Percentiles rank a stretch among this genome's conserved stretches.
phyloP scores from a whole-genome alignment of 164 flowering plant genomes.

The Magnolia sinica region DNA sequence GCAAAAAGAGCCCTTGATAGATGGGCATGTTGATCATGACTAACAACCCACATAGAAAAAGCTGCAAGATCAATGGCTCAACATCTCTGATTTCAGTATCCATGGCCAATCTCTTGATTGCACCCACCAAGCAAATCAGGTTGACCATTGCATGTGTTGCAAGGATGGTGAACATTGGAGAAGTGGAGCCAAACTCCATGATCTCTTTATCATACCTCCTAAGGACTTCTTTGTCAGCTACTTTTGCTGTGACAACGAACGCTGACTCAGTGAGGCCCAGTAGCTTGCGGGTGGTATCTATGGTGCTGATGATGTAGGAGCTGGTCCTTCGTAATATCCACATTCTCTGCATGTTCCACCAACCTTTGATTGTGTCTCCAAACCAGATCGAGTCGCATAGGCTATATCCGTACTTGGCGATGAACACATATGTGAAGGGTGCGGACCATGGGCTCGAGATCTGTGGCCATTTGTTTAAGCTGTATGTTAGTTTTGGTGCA shows the following conservation, averaged over 20 bases:
- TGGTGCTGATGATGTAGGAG: conserved; percentile 49
- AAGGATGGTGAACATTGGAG: conserved; percentile 51
- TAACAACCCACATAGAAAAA: conserved; percentile 14
- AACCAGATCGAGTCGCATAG: conserved; percentile 39
- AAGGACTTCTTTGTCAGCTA: conserved; percentile 41
- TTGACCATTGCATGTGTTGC: conserved; percentile 60
- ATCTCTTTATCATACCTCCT: conserved; percentile 51
- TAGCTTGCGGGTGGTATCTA: conserved; percentile 39
- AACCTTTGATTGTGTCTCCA: conserved; percentile 51
- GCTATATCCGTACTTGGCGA: conserved; percentile 26
- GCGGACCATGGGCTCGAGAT: conserved; percentile 60
- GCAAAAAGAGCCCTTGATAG: conserved; percentile 27
- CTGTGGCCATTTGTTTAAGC: conserved; percentile 25
- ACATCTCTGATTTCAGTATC: neutral
- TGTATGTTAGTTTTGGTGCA: neutral
- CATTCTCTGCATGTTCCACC: conserved; percentile 73
- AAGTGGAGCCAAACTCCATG: conserved; percentile 64
- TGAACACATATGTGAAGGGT: conserved; percentile 50
- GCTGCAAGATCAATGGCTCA: conserved; percentile 20
- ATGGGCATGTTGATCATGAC: conserved; percentile 28
- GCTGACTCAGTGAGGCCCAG: conserved; percentile 35
- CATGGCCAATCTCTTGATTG: conserved; percentile 9
- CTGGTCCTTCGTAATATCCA: conserved; percentile 61
- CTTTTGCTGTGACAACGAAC: conserved; percentile 55
- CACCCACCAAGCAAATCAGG: conserved; percentile 38